Evolutionary conservation across 306 rosid species (phyloP), one percentile per base, ranked within the genome.

Genomic region (Aeschynomene evenia): DNA sequence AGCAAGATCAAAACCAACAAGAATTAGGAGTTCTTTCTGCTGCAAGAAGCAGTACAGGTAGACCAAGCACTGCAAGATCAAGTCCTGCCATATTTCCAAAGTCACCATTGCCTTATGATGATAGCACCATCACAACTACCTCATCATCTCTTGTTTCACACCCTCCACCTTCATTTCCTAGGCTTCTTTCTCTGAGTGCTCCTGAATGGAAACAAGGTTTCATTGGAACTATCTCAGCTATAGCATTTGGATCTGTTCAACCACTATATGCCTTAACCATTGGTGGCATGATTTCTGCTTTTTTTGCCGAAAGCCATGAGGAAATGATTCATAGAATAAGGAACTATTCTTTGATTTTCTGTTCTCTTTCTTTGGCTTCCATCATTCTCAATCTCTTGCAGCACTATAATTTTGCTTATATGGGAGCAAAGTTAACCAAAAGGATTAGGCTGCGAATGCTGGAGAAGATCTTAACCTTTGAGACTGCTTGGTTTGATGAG

Each of bases 181-280:
- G 99, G 46, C 95, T 94, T 67, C 84, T 94, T 18, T 75, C 84
- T 43, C 33, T 91, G 50, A 94, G 91, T 61, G 61, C 89, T 9
- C 90, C 92, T 9, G 99, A 94, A 79, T 94, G 97, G 99, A 94
- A 83, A 75, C 95, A 91, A 57, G 96, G 96, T 19, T 77, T 91
- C 0, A 58, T 86, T 2, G 99, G 99, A 72, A 74, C 91, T 26
- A 71, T 94, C 19, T 90, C 95, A 4, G 97, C 99, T 8, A 68
- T 80, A 11, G 89, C 86, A 18, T 84, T 81, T 56, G 99, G 99
- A 16, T 85, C 96, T 9, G 82, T 94, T 71, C 99, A 94, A 80
- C 99, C 99, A 1, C 7, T 89, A 28, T 91, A 94, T 77, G 99
- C 99, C 42, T 59, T 91, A 34, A 88, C 95, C 21, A 77, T 94